Conservation (phyloP, 2,329 filamentous ascomycete species). For the Exutisphaerella laricina region DNA sequence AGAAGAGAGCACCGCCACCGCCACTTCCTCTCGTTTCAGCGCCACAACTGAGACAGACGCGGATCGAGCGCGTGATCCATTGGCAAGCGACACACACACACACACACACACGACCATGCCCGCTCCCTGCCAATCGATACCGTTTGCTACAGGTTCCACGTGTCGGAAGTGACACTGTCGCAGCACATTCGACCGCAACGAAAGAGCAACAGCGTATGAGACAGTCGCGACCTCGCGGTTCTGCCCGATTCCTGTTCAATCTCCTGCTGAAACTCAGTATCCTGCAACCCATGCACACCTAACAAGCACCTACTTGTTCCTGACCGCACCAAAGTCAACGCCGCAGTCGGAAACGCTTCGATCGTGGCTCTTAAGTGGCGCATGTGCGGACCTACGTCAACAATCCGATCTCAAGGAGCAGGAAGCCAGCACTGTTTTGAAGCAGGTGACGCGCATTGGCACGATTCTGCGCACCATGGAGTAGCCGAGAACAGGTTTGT, state of each 20-base stretch:
- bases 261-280: neutral
- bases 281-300: neutral
- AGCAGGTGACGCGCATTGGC: neutral
- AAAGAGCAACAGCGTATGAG: neutral
- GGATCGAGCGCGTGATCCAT: too few relatives aligned
- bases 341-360: neutral
- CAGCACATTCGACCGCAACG: neutral
- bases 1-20: neutral
- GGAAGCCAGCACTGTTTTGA: neutral
- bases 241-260: too few relatives aligned
- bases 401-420: neutral
- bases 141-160: neutral
- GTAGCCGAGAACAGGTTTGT: neutral
- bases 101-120: neutral
- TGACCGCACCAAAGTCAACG: neutral
- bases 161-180: neutral
- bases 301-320: neutral
- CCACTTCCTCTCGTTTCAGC: neutral
- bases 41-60: too few relatives aligned
- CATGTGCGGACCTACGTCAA: neutral
- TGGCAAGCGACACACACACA: too few relatives aligned
- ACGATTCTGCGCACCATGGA: neutral
- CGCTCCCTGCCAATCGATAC: neutral
- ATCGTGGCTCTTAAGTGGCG: slow-evolving; percentile 1
- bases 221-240: too few relatives aligned